Base-by-base conservation (phyloP, 768 basidiomycete genomes). In the Tulasnella sp. region DNA sequence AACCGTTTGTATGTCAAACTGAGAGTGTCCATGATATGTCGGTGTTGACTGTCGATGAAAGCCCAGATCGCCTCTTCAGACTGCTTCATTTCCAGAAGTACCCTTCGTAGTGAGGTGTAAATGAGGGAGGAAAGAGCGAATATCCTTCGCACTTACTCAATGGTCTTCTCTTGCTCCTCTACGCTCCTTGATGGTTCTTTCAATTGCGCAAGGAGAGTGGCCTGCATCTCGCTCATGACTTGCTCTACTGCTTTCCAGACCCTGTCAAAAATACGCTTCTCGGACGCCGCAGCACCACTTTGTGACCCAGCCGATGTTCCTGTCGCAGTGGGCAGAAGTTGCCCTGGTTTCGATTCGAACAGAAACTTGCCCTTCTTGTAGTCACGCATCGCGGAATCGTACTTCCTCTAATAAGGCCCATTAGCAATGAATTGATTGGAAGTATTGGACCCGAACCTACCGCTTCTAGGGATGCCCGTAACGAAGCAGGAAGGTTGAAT, bases 361-460 rank as follows among this genome's bases (percentile, higher is more conserved):
- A 97, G 75, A 71, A 87, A 84, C 64, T 92, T 90, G 21, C 95
- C 96, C 70, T 96, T 97, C 74, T 95, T 95, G 76, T 98, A 99
- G 65, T 96, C 93, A 19, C 92, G 82, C 67, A 99, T 76, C 0
- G 94, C 95, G 32, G 85, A 81, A 60, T 98, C 96, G 69, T 94
- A 98, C 56, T 88, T 87, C 13, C 92, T 91, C 92, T 96, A 66
- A 15, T 11, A 17, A 19, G 3, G 4, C 5, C 48, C 17, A 21
- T 49, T 34, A 4, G n/a, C 5, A 56, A 24, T 7, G 34, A 38
- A 15, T 15, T 15, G 34, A 15, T 38, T 5, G 15, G 5, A 38
- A 32, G 34, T 7, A 7, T 15, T 5, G 42, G 9, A 47, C 32
- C 43, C 19, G 2, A 24, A 73, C 84, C 65, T 68, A 94, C 93